Conservation (phyloP, 208 protist species). For the Wallacemonas collosoma region DNA sequence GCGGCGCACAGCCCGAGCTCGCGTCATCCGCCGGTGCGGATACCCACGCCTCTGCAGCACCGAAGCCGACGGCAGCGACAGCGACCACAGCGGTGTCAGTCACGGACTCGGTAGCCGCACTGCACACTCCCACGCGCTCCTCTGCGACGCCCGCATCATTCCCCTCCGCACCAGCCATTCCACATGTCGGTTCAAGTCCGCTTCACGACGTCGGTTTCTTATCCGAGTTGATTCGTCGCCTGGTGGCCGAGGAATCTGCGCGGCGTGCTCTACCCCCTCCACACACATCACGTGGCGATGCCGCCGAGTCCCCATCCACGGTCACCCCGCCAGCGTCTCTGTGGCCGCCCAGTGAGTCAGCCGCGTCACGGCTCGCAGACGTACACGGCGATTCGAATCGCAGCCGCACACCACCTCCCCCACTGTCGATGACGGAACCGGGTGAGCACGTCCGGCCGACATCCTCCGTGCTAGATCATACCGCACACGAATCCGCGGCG, state of each 20-base stretch:
- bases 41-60: not conserved
- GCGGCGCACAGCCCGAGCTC: no score
- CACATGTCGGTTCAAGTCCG: not conserved
- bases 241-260: not conserved
- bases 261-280: not conserved
- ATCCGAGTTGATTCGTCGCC: slow-evolving; percentile 5
- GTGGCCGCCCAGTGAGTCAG: not conserved
- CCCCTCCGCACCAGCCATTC: slow-evolving; percentile 10
- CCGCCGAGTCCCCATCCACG: not conserved
- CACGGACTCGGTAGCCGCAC: not conserved
- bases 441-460: no score
- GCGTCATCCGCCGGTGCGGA: not conserved
- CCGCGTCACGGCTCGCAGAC: not conserved
- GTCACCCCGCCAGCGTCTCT: not conserved
- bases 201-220: not conserved
- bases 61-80: no score
- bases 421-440: not conserved
- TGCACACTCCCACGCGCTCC: not conserved
- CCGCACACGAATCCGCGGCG: not conserved
- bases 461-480: not conserved
- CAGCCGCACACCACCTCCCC: not conserved
- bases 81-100: not conserved
- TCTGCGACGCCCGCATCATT: not conserved
- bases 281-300: not conserved
- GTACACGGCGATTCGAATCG: not conserved